Evolutionary conservation across 805 yeast genomes (phyloP).

Genomic region (Suhomyces pyralidae): DNA sequence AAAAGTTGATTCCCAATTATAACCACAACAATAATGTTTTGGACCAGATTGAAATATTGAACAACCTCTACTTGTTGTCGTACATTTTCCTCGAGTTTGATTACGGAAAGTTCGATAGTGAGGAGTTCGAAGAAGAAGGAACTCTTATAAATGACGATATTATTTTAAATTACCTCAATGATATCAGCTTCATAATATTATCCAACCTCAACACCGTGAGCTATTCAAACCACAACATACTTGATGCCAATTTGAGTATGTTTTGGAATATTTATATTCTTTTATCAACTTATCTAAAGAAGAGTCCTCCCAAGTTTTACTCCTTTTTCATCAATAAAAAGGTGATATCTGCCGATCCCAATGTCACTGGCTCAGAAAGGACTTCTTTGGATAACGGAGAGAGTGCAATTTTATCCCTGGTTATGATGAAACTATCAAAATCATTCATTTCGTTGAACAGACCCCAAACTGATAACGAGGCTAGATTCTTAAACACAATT

Average conservation of each 20-base stretch:
- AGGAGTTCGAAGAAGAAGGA: slow-evolving; percentile 8
- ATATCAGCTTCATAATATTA: slow-evolving; percentile 42
- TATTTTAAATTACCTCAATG: slow-evolving; percentile 48
- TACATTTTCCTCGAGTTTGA: slow-evolving; percentile 42
- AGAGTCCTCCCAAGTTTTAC: slow-evolving; percentile 18
- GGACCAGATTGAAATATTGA: slow-evolving; percentile 40
- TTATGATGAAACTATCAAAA: slow-evolving; percentile 27
- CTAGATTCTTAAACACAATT: slow-evolving; percentile 23
- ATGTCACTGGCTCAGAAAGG: background rate
- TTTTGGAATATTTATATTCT: slow-evolving; percentile 50
- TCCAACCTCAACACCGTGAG: slow-evolving; percentile 26
- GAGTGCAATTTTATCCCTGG: slow-evolving; percentile 3
- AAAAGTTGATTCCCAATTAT: slow-evolving; percentile 33
- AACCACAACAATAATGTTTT: slow-evolving; percentile 23
- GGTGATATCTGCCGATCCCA: background rate
- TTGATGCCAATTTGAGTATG: slow-evolving; percentile 29
- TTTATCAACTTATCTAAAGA: slow-evolving; percentile 40
- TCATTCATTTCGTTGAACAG: slow-evolving; percentile 14
- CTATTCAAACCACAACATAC: slow-evolving; percentile 24
- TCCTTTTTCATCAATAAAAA: slow-evolving; percentile 13
- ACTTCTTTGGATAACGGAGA: background rate
- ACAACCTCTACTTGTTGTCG: slow-evolving; percentile 44
- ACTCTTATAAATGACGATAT: slow-evolving; percentile 41
- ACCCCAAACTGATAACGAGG: slow-evolving; percentile 7
- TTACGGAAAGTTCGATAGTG: slow-evolving; percentile 17